Evolutionary conservation across 2,329 filamentous ascomycete species (phyloP), one percentile per base, ranked within the genome.

Genomic region (Penicillium italicum): DNA sequence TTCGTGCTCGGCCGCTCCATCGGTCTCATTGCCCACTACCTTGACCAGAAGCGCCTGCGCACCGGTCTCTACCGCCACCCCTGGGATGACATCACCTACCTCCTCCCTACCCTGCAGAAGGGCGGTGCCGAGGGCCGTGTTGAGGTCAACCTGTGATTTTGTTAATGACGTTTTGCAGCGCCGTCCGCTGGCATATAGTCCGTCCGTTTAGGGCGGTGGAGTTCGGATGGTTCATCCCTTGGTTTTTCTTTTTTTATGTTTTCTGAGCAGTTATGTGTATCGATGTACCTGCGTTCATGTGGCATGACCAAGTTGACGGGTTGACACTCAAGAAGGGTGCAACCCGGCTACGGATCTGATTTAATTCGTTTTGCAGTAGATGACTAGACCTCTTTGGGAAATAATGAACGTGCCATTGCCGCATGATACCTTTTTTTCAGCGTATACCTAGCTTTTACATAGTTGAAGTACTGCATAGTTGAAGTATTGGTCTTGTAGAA

Each of bases 61-160:
- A 99, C 94, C 72, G 94, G 94, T 76, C 86, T 99, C 65, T 99
- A 99, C 89, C 89, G 94, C 76, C 91, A 96, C 85, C 94, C 94
- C 74, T 97, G 94, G 94, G 94, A 96, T 76, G 92, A 96, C 77
- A 96, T 96, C 74, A 96, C 91, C 66, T 96, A 96, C 80, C 85
- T 96, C 68, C 87, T 96, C 67, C 91, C 91, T 71, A 89, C 84
- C 77, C 81, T 96, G 61, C 81, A 83, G 69, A 83, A 88, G 74
- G 83, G 83, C 58, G 90, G 90, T 67, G 82, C 82, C 61, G 90
- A 95, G 80, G 90, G 90, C 67, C 86, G 91, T 81, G 91, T 96
- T 58, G 91, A 96, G 82, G 91, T 96, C 68, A 85, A 87, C 75
- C 82, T 94, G 75, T 90, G 77, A 74, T 71, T 69, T 62, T 57